Evolutionary conservation across 2,329 filamentous ascomycete species (phyloP).

Genomic region (Aureobasidium sp.): DNA sequence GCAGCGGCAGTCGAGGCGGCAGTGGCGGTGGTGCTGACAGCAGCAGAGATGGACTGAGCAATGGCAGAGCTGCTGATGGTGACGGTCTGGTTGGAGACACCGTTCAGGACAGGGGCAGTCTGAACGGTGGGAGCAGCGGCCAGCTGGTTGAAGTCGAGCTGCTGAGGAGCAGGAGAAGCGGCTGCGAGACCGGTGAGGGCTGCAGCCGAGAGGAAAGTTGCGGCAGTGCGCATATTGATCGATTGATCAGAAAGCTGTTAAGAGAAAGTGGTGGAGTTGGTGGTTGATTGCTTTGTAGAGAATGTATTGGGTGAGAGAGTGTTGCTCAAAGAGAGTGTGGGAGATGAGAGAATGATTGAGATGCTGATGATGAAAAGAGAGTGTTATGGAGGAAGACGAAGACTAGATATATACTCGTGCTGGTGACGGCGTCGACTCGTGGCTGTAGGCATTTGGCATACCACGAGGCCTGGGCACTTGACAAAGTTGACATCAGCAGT

Average conservation of each 20-base stretch:
- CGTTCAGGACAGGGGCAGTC: constrained; percentile 19
- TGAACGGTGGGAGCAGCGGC: constrained; percentile 20
- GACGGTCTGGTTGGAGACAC: constrained; percentile 18
- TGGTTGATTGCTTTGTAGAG: constrained; percentile 3
- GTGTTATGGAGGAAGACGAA: constrained; percentile 1
- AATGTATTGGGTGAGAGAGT: constrained; percentile 9
- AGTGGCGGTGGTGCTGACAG: constrained; percentile 18
- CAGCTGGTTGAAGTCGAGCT: constrained; percentile 22
- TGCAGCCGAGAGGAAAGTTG: constrained; percentile 19
- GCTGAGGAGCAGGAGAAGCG: constrained; percentile 20
- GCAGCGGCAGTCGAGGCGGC: constrained; percentile 18
- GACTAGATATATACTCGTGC: constrained; percentile 5
- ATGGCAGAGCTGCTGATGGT: constrained; percentile 19
- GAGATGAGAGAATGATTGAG: constrained; percentile 7
- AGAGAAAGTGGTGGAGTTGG: constrained; percentile 1
- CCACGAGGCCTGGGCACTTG: background rate
- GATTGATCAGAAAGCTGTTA: background rate
- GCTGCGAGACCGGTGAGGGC: constrained; percentile 21
- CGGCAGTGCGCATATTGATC: constrained; percentile 14
- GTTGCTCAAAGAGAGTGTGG: constrained; percentile 2
- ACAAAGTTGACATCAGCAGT: constrained; percentile 5
- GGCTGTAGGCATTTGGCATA: constrained; percentile 5
- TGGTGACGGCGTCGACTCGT: background rate
- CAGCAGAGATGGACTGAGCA: constrained; percentile 18
- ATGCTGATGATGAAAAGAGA: constrained; percentile 16